Evolutionary conservation across 2,329 filamentous ascomycete genomes (phyloP).

Genomic region (Ceratocystiopsis sp.): DNA sequence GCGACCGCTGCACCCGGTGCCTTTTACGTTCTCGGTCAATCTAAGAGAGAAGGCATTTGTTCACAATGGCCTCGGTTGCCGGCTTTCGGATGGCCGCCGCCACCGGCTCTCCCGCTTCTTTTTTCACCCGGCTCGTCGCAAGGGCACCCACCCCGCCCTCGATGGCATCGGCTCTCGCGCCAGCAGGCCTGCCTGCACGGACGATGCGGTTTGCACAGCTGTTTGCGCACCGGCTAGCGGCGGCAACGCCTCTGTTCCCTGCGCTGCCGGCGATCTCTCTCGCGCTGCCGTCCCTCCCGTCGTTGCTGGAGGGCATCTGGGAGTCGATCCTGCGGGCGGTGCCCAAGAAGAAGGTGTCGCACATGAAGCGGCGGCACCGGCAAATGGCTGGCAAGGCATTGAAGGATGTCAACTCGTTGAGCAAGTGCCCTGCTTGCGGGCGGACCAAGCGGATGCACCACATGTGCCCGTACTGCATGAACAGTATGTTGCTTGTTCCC

Average conservation of each 20-base stretch:
- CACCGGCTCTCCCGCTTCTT: too few species aligned
- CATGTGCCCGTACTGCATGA: conserved; percentile 61
- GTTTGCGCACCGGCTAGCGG: conserved; percentile 26
- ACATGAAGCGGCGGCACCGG: conserved; percentile 84
- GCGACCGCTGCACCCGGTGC: too few species aligned
- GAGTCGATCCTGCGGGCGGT: conserved; percentile 83
- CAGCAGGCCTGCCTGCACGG: too few species aligned
- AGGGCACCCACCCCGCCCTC: too few species aligned
- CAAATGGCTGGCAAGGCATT: conserved; percentile 92
- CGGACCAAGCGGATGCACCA: conserved; percentile 75
- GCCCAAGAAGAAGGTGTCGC: conserved; percentile 96
- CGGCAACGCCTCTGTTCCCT: conserved; percentile 15
- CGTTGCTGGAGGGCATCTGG: conserved; percentile 62
- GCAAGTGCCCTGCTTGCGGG: conserved; percentile 80
- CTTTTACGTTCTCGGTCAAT: too few species aligned
- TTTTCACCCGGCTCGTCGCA: neutral
- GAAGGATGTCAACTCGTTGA: conserved; percentile 75
- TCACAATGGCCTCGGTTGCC: too few species aligned
- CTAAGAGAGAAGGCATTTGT: too few species aligned
- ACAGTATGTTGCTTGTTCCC: conserved; percentile 3
- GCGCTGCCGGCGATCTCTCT: conserved; percentile 38
- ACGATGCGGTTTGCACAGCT: conserved; percentile 8
- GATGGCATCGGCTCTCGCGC: too few species aligned
- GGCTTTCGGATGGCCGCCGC: too few species aligned
- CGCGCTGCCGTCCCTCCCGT: conserved; percentile 43